phyloP scores from a whole-genome alignment of 2,329 filamentous ascomycete species.

The Colletotrichum abscissum region DNA sequence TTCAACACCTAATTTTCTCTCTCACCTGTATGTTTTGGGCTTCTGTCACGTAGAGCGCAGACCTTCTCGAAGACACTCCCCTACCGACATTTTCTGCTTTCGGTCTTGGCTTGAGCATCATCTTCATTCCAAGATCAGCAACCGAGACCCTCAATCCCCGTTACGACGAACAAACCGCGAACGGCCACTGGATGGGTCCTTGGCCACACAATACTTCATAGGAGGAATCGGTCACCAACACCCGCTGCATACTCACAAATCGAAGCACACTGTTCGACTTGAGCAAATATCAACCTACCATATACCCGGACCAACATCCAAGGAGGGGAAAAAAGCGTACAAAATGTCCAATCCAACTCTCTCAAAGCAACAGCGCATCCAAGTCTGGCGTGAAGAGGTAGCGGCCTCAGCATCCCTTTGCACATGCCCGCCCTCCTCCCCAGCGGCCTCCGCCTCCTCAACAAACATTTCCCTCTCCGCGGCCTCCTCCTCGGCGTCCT shows the following conservation, averaged over 20 bases:
- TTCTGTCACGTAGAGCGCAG: not conserved
- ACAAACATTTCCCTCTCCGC: conserved; percentile 37
- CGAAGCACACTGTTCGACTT: not conserved
- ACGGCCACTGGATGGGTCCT: not conserved
- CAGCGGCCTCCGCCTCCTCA: conserved; percentile 41
- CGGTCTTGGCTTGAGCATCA: conserved; percentile 4
- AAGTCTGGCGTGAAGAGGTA: conserved; percentile 64
- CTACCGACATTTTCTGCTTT: not conserved
- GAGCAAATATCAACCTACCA: not conserved
- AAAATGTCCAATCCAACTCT: conserved; percentile 22
- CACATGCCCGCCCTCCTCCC: conserved; percentile 45
- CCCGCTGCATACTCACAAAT: not conserved
- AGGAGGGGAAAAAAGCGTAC: not conserved
- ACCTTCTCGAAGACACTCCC: not conserved
- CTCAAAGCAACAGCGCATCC: conserved; percentile 48
- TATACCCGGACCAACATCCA: not conserved
- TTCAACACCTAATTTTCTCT: conserved; percentile 4
- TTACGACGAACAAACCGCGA: not conserved
- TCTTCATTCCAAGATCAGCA: conserved; percentile 1
- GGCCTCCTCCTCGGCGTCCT: conserved; percentile 38
- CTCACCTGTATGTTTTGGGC: not conserved
- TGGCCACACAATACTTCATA: not conserved
- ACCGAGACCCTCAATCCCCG: not conserved
- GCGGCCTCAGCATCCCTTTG: conserved; percentile 48
- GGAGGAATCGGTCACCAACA: not conserved